Evolutionary conservation across 768 basidiomycete genomes (phyloP).

Genomic region (Boletus coccyginus): DNA sequence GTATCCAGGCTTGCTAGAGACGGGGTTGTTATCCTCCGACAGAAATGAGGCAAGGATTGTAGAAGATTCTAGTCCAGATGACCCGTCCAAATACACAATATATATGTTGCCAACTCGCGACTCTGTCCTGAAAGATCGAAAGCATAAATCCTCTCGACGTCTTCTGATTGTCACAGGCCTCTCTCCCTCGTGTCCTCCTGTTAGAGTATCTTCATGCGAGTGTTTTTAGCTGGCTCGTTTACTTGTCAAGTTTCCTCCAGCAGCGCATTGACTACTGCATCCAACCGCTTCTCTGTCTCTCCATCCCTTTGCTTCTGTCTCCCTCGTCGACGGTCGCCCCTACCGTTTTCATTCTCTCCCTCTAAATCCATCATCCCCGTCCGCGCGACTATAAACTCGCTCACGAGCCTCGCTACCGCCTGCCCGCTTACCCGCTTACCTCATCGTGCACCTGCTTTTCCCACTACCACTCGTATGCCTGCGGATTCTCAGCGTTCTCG

Average conservation of each 20-base stretch:
- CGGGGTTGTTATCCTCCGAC: not conserved
- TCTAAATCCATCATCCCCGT: slow-evolving; percentile 4
- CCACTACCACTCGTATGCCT: slow-evolving; percentile 79
- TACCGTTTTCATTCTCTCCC: not conserved
- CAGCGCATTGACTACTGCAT: no score
- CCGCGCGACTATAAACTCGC: slow-evolving; percentile 25
- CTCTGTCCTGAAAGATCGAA: not conserved
- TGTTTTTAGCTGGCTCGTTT: not conserved
- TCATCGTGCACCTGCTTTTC: slow-evolving; percentile 76
- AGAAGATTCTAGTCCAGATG: not conserved
- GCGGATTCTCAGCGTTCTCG: not conserved
- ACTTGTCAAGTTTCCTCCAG: no score
- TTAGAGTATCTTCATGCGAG: not conserved
- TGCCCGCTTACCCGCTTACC: no score
- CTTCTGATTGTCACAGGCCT: not conserved
- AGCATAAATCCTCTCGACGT: not conserved
- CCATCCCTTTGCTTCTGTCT: no score
- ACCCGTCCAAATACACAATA: not conserved
- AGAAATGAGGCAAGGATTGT: not conserved
- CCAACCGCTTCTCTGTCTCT: no score
- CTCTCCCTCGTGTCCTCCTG: no score
- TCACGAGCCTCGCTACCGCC: slow-evolving; percentile 71
- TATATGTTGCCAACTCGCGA: not conserved
- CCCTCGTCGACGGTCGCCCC: no score
- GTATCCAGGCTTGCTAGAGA: no score